Evolutionary conservation across 441 rosid species (phyloP), one percentile per base, ranked within the genome.

Genomic region (Lagerstroemia fauriei): DNA sequence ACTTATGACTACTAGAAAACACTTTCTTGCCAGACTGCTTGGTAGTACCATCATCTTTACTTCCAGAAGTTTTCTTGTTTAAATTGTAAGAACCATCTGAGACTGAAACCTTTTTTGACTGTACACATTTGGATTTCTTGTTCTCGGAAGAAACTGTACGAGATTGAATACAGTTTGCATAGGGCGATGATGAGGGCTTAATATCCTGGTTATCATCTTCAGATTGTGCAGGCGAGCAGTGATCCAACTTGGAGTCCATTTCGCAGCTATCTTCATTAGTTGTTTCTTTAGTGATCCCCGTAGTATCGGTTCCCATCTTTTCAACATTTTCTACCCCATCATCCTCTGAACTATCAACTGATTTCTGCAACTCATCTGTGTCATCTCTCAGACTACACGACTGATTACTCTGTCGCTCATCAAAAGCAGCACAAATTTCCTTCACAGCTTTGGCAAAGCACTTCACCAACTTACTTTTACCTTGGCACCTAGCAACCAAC

Each of bases 371-470:
- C 84, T 84, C 85, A 74, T 88, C 92, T 63, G 86, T 77, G 83
- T 88, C 92, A 73, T 80, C 90, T 44, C 88, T 87, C 81, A 81
- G 78, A 81, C 84, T 85, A 86, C 86, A 81, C 50, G 91, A 85
- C 69, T 90, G 93, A 82, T 85, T 86, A 83, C 89, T 87, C 79
- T 88, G 90, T 78, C 85, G 86, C 87, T 89, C 92, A 77, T 94
- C 95, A 89, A 93, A 97, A 57, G 92, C 99, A 57, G 86, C 83
- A 81, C 90, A 93, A 70, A 95, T 97, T 82, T 95, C 98, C 88
- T 88, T 87, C 66, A 93, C 98, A 75, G 99, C 99, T 89, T 89
- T 96, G 68, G 92, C 79, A 88, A 95, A 97, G 84, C 82, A 83
- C 88, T 91, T 95, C 70, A 84, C 89, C 66, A 93, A 87, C 90